Conservation (phyloP, 768 basidiomycete genomes). For the Mycena rebaudengoi region DNA sequence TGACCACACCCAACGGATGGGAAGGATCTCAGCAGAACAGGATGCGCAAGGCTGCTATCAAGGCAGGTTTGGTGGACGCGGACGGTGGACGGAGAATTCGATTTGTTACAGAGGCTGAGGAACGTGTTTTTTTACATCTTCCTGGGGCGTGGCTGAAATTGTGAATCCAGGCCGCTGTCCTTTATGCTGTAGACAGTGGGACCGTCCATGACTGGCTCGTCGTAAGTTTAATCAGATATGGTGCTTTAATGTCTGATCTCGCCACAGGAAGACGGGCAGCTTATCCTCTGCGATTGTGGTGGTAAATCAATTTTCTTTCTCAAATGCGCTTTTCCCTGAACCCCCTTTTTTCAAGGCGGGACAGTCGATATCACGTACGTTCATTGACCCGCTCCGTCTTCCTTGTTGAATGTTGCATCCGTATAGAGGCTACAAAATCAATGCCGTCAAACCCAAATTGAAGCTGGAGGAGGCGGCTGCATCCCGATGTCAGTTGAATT, state of each 20-base stretch:
- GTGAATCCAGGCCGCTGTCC: conserved; percentile 15
- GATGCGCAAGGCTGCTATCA: conserved; percentile 34
- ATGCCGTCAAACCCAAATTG: conserved; percentile 10
- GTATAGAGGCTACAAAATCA: conserved; percentile 28
- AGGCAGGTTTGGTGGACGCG: conserved; percentile 28
- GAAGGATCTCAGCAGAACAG: conserved; percentile 25
- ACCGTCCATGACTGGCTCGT: conserved; percentile 9
- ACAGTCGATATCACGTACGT: conserved; percentile 31
- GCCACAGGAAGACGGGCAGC: conserved; percentile 28
- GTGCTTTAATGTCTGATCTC: too few species aligned
- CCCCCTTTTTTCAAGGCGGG: conserved; percentile 23
- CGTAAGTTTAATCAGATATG: too few species aligned
- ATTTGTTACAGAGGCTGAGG: conserved; percentile 33
- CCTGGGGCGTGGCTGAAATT: too few species aligned
- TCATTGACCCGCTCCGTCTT: neutral
- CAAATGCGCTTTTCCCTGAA: neutral
- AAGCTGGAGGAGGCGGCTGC: conserved; percentile 26
- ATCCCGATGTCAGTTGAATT: conserved; percentile 25
- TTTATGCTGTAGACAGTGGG: conserved; percentile 1
- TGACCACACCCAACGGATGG: conserved; percentile 38
- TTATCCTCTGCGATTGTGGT: conserved; percentile 42
- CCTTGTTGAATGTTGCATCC: neutral
- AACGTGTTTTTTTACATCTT: neutral
- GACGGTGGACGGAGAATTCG: conserved; percentile 13
- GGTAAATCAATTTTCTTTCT: conserved; percentile 23